Conservation (phyloP, 208 protist genomes). For the Crithidia expoeki region DNA sequence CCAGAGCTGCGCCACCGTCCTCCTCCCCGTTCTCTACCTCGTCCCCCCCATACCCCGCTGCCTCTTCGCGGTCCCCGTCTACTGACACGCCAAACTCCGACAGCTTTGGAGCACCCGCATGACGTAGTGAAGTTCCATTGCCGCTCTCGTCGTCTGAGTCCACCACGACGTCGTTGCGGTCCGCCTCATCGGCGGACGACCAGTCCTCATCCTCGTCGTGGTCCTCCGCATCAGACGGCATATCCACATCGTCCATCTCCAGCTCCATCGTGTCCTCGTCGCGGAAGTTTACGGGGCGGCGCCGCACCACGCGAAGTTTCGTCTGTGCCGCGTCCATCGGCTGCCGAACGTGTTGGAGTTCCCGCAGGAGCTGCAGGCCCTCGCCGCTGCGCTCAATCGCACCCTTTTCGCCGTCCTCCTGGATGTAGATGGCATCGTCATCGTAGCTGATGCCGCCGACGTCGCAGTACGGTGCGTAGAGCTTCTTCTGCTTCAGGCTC, state of each 20-base stretch:
- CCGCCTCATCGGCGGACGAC: slow-evolving; percentile 32
- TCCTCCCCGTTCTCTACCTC: slow-evolving; percentile 49
- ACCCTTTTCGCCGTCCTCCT: slow-evolving; percentile 82
- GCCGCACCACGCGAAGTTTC: slow-evolving; percentile 57
- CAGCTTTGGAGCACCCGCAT: slow-evolving; percentile 6
- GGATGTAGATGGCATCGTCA: slow-evolving; percentile 98
- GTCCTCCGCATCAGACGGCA: slow-evolving; percentile 51
- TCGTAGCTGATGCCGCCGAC: slow-evolving; percentile 98
- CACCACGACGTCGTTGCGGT: slow-evolving; percentile 27
- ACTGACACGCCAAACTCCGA: slow-evolving; percentile 26
- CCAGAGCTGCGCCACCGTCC: slow-evolving; percentile 44
- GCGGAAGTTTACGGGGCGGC: slow-evolving; percentile 77
- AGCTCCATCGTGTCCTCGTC: slow-evolving; percentile 89
- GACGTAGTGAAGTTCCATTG: not conserved
- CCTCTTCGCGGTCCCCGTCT: slow-evolving; percentile 8
- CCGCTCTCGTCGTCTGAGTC: slow-evolving; percentile 25
- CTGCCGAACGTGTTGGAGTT: slow-evolving; percentile 69
- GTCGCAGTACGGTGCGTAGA: slow-evolving; percentile 99
- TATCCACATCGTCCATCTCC: slow-evolving; percentile 58
- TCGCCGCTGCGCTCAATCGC: slow-evolving; percentile 85
- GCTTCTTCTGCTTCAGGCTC: slow-evolving; percentile 92
- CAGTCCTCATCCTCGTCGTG: slow-evolving; percentile 45
- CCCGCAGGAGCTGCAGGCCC: slow-evolving; percentile 78
- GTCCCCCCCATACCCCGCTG: no score
- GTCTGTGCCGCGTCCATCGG: slow-evolving; percentile 74